Conservation (phyloP, 257 asterid species). For the Forsythia viridissima region DNA sequence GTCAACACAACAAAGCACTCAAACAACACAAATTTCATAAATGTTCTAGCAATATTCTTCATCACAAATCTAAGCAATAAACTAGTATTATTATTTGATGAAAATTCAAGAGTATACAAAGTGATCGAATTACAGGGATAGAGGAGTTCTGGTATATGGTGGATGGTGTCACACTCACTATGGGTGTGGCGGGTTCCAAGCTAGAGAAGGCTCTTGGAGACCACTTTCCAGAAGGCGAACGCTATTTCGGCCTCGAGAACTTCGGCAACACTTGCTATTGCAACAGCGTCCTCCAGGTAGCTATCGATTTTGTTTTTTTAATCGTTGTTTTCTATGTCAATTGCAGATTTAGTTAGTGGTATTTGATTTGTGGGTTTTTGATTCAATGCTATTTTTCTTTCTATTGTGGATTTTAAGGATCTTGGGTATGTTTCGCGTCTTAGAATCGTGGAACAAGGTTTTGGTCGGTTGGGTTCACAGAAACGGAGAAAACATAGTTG, state of each 20-base stretch:
- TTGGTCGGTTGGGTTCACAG: background rate
- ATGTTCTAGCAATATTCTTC: background rate
- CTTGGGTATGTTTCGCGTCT: background rate
- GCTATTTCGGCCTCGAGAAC: slow-evolving; percentile 75
- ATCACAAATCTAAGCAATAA: background rate
- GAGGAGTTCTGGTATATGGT: slow-evolving; percentile 65
- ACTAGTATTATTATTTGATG: background rate
- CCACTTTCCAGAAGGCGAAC: slow-evolving; percentile 76
- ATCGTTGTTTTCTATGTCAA: background rate
- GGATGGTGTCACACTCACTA: slow-evolving; percentile 48
- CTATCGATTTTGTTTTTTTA: background rate
- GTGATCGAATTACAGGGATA: slow-evolving; percentile 38
- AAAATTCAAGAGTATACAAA: background rate
- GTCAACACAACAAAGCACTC: background rate
- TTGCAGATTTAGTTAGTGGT: background rate
- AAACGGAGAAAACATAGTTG: background rate
- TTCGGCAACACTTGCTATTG: slow-evolving; percentile 77
- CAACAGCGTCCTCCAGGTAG: slow-evolving; percentile 70
- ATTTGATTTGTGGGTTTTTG: slow-evolving; percentile 5
- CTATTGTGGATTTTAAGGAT: background rate
- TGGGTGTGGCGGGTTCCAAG: slow-evolving; percentile 77
- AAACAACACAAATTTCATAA: background rate
- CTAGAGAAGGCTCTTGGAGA: slow-evolving; percentile 76
- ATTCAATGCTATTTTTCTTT: background rate
- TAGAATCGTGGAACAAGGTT: background rate